Base-by-base conservation (phyloP, 2,329 filamentous ascomycete species). In the Aspergillus jensenii region DNA sequence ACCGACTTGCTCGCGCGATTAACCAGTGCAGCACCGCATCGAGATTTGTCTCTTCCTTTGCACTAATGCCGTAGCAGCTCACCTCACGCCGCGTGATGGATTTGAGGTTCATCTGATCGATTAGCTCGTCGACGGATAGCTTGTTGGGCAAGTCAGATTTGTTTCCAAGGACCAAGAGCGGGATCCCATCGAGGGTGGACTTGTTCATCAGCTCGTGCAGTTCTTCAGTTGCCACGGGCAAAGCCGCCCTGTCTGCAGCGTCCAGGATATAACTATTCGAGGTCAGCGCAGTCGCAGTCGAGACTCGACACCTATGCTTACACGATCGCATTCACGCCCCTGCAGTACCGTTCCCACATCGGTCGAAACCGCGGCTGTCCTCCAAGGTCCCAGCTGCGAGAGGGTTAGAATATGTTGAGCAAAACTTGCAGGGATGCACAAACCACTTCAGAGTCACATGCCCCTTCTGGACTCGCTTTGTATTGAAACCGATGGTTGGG, bases 311-410 rank as follows among this genome's bases (percentile, higher is more conserved):
- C 40, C 43, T 52, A 47, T 50, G 62, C 82, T 75, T 82, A 88
- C 84, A 99, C 90, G 67, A 99, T 97, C 67, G 93, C 93, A 78
- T 96, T 96, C 67, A 98, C 95, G 52, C 92, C 95, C 63, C 93
- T 91, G 78, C 95, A 98, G 77, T 99, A 99, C 71, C 95, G 85
- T 82, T 99, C 95, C 95, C 95, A 99, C 95, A 99, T 99, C 67
- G 91, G 90, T 71, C 95, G 90, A 80, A 98, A 99, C 65, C 93
- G 87, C 68, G 95, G 93, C 79, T 99, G 95, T 54, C 95, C 95
- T 67, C 95, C 95, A 64, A 99, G 87, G 80, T 99, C 95, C 95
- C 95, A 99, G 78, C 86, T 88, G 73, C 21, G 52, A 37, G 21
- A 44, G 21, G 14, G 57, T 68, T 58, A 68, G 64, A 55, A 37